phyloP scores from a whole-genome alignment of 441 rosid genomes.

The Gossypium gossypioides region DNA sequence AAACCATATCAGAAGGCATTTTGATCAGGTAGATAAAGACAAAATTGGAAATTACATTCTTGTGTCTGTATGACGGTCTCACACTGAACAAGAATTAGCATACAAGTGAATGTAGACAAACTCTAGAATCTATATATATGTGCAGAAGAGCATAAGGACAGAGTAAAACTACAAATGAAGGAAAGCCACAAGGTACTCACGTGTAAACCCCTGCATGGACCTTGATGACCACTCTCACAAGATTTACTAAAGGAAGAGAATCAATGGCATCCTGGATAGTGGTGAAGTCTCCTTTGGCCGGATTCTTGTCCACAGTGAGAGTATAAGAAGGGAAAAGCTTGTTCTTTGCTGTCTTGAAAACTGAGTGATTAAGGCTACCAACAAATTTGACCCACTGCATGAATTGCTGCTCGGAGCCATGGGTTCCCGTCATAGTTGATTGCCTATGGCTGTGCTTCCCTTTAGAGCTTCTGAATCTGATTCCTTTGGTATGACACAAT shows the following conservation, averaged over 20 bases:
- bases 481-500: constrained; percentile 39
- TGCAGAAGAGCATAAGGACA: constrained; percentile 2
- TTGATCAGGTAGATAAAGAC: constrained; percentile 18
- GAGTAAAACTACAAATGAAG: constrained; percentile 1
- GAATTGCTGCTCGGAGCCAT: constrained; percentile 12
- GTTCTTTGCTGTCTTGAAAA: constrained; percentile 73
- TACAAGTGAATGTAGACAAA: constrained; percentile 23
- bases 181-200: constrained; percentile 33
- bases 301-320: constrained; percentile 52
- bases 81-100: not conserved
- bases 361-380: constrained; percentile 65
- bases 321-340: constrained; percentile 77
- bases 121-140: constrained; percentile 3
- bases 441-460: constrained; percentile 5
- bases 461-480: not conserved
- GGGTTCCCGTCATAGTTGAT: constrained; percentile 8
- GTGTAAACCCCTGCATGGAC: constrained; percentile 87
- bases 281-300: constrained; percentile 64
- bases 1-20: constrained; percentile 4
- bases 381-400: constrained; percentile 88
- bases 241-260: constrained; percentile 76
- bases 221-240: constrained; percentile 82
- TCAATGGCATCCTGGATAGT: constrained; percentile 85
- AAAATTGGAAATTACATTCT: constrained; percentile 16
- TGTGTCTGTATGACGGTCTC: not conserved